These are phyloP conservation scores for Leccinum subtestaceum DNA, from an alignment of 768 basidiomycete genomes.

Conservation along the genomic window DNA sequence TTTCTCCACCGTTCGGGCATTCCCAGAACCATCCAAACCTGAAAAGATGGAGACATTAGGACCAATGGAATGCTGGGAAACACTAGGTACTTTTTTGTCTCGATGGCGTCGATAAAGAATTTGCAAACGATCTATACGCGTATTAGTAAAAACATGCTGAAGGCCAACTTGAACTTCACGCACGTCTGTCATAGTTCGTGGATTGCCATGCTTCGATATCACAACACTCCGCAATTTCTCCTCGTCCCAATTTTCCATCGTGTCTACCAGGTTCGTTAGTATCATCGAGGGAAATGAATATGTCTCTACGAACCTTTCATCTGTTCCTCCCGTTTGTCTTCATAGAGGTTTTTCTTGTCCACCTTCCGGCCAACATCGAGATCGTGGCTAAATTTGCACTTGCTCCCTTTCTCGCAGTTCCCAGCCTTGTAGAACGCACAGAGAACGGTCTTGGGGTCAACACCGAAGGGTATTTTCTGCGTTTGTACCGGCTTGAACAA, in stretches of 20 bases:
- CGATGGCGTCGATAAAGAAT: constrained; percentile 94
- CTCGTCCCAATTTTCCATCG: constrained; percentile 98
- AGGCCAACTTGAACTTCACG: constrained; percentile 16
- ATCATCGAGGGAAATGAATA: neutral
- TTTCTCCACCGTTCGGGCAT: constrained; percentile 77
- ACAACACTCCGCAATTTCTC: constrained; percentile 91
- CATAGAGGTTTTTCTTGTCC: constrained; percentile 94
- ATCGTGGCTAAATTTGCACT: constrained; percentile 98
- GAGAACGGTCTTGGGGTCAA: constrained; percentile 92
- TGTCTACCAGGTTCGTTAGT: constrained; percentile 51
- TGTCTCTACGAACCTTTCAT: constrained; percentile 49
- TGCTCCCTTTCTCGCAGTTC: constrained; percentile 87
- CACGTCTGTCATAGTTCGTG: constrained; percentile 89
- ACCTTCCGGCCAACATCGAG: constrained; percentile 84
- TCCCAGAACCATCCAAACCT: constrained; percentile 97
- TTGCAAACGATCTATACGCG: constrained; percentile 89
- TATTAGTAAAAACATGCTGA: constrained; percentile 8
- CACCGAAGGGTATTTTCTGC: constrained; percentile 91
- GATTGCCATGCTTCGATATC: constrained; percentile 83
- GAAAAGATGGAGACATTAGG: neutral
- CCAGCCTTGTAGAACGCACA: constrained; percentile 94
- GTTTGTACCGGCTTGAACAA: constrained; percentile 75
- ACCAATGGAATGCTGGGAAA: neutral
- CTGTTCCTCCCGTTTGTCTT: constrained; percentile 83
- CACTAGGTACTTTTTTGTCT: constrained; percentile 65